Percentiles rank a stretch among this genome's conserved stretches.
These are phyloP conservation scores for Tylopilus cervinicoccineus DNA, from an alignment of 768 basidiomycete species.

Conservation along the genomic window DNA sequence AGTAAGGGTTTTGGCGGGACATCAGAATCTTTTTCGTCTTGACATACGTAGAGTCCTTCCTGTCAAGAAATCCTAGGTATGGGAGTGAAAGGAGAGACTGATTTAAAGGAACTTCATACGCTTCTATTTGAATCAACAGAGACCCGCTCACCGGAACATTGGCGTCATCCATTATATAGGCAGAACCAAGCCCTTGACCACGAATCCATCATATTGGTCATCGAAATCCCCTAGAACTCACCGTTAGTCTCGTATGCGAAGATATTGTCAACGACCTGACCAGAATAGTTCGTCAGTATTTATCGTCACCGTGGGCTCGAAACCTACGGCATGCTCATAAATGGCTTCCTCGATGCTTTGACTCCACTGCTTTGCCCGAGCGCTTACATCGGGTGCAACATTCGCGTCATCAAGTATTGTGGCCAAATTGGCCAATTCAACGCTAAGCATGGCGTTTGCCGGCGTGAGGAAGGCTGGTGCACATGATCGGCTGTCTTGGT, in stretches of 20 bases:
- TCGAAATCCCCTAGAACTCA: slow-evolving; percentile 17
- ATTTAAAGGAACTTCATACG: not conserved
- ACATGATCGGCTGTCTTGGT: not conserved
- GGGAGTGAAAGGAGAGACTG: slow-evolving; percentile 76
- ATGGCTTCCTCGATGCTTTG: slow-evolving; percentile 55
- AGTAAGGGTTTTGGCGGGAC: slow-evolving; percentile 69
- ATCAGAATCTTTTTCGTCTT: slow-evolving; percentile 61
- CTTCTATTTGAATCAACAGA: not conserved
- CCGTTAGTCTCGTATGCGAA: slow-evolving; percentile 81
- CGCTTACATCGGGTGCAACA: slow-evolving; percentile 47
- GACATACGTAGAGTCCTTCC: slow-evolving; percentile 51
- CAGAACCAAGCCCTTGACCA: slow-evolving; percentile 54
- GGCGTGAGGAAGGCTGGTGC: slow-evolving; percentile 68
- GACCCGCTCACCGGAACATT: slow-evolving; percentile 64
- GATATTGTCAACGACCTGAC: slow-evolving; percentile 57
- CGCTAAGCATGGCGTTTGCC: slow-evolving; percentile 80
- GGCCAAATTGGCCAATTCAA: slow-evolving; percentile 62
- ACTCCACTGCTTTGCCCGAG: slow-evolving; percentile 55
- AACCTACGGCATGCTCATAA: slow-evolving; percentile 54
- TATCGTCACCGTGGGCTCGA: not conserved
- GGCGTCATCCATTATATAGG: slow-evolving; percentile 82
- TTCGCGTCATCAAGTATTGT: slow-evolving; percentile 50
- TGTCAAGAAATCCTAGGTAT: slow-evolving; percentile 74
- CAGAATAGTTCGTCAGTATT: not conserved
- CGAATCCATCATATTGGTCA: not conserved